Evolutionary conservation across 305 asterid genomes (phyloP).

Genomic region (Solanum hybrid): DNA sequence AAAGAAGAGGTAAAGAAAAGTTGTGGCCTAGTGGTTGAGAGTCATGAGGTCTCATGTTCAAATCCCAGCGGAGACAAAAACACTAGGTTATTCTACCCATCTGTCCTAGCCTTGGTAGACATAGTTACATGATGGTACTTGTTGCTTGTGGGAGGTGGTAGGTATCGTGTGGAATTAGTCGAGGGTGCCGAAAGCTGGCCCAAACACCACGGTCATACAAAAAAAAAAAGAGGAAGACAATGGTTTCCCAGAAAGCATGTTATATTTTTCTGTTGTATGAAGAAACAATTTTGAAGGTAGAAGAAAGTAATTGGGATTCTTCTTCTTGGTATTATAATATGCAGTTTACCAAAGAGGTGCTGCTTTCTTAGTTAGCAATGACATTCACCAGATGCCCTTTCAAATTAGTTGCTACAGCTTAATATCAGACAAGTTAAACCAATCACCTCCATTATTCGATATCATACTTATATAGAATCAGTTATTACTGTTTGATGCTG

Average conservation of each 20-base stretch:
- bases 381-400: neutral
- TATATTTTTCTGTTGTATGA: neutral
- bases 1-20: neutral
- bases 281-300: neutral
- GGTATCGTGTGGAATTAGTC: neutral
- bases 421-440: neutral
- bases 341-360: neutral
- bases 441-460: neutral
- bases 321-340: neutral
- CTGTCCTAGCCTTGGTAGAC: neutral
- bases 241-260: neutral
- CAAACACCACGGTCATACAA: neutral
- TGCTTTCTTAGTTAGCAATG: neutral
- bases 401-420: neutral
- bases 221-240: neutral
- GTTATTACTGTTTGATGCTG: neutral
- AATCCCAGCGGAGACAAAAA: neutral
- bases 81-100: neutral
- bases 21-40: neutral
- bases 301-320: neutral
- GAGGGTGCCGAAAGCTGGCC: neutral
- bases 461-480: neutral
- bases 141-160: neutral
- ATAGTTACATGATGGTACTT: neutral
- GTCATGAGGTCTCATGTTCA: neutral